Evolutionary conservation across 352 stramenopile species (phyloP), one percentile per base, ranked within the genome.

Genomic region (Phytophthora ramorum): DNA sequence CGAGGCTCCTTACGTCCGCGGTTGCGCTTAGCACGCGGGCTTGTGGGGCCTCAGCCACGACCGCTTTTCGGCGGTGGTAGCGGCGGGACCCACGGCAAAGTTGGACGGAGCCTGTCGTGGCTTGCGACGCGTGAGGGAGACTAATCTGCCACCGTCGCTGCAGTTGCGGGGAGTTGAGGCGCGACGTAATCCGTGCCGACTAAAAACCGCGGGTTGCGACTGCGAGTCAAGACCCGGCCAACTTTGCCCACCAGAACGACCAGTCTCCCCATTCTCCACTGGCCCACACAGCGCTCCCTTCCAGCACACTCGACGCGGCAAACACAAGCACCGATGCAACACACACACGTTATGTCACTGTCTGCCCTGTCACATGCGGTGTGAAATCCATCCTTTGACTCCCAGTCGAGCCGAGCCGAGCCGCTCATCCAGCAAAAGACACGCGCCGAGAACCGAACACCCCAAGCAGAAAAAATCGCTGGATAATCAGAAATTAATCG

Each of bases 381-480:
- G 43, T 49, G 43, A 49, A 34, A 49, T 32, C 19, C 9, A 34
- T 26, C 43, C 20, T 26, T 34, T 16, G 34, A 16, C 34, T n/a
- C 19, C 9, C 19, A 24, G 43, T n/a, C 44, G 44, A 51, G 44
- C 44, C 44, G 22, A 50, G 44, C 44, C 44, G 44, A 50, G 44
- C 44, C 10, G 43, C 44, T 14, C 19, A 30, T 32, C 44, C 34
- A 38, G 34, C 34, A 38, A 38, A 38, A 51, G 13, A 55, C 48
- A 55, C 48, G 48, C 48, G 48, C 48, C 48, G 2, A 19, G 45
- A 57, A 57, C 35, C 32, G 19, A 45, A 56, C 34, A 17, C 13
- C 19, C 34, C 34, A 57, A 57, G 34, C 49, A 57, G 49, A 57
- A 57, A 38, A 32, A 32, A 32, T 8, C 28, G 28, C 24, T 28